Conservation (phyloP, 2,329 filamentous ascomycete genomes). For the Fusarium begoniae region DNA sequence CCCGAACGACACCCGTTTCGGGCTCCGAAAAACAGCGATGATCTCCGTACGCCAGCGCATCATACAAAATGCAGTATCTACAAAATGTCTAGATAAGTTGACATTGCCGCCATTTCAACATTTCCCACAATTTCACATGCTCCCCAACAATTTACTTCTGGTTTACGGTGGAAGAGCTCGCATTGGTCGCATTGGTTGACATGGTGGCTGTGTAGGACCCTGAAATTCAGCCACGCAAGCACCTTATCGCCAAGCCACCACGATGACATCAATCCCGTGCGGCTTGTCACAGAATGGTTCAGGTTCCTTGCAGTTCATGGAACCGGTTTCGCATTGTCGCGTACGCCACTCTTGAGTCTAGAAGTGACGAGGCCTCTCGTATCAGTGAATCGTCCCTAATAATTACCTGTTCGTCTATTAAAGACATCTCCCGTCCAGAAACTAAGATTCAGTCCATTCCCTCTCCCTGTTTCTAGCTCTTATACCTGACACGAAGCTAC, state of each 20-base stretch:
- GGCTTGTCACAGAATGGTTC: constrained; percentile 18
- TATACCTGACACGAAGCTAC: constrained; percentile 22
- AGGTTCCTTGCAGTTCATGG: constrained; percentile 12
- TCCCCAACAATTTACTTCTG: neutral
- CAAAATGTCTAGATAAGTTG: neutral
- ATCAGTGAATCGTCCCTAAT: neutral
- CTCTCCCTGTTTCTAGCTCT: constrained; percentile 1
- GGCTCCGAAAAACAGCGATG: constrained; percentile 17
- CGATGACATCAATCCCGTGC: constrained; percentile 37
- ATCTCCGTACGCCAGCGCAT: neutral
- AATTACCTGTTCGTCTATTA: constrained; percentile 10
- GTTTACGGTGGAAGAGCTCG: neutral
- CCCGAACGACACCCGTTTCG: constrained; percentile 15
- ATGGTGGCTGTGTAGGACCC: constrained; percentile 36
- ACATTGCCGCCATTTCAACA: neutral
- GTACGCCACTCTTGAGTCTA: constrained; percentile 12
- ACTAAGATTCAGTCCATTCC: neutral
- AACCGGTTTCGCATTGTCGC: constrained; percentile 33
- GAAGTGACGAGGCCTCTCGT: constrained; percentile 37
- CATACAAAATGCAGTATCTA: neutral
- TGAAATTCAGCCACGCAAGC: constrained; percentile 32
- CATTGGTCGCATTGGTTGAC: constrained; percentile 12
- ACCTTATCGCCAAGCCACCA: constrained; percentile 30
- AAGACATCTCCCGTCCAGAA: neutral
- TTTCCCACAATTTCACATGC: neutral